A percentile compares a stretch with the other conserved stretches of the same genome.
Evolutionary conservation across 2,329 filamentous ascomycete genomes (phyloP).

Genomic region (Xylariaceae sp.): DNA sequence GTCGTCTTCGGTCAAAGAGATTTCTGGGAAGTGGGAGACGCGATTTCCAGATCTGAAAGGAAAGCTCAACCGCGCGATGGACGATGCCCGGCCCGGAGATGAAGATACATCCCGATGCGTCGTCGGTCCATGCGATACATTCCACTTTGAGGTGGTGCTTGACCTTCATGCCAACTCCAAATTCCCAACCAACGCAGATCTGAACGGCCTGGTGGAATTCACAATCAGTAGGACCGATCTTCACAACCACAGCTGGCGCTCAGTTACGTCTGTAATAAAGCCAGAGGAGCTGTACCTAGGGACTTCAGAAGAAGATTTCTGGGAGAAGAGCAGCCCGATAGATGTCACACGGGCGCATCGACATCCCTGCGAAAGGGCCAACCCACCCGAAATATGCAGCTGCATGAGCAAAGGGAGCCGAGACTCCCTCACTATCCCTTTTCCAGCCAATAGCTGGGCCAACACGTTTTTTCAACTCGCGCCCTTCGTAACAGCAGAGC

Average conservation of each 20-base stretch:
- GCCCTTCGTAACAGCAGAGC: constrained; percentile 41
- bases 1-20: constrained; percentile 51
- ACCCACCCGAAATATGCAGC: constrained; percentile 40
- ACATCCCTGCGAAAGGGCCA: constrained; percentile 43
- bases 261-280: constrained; percentile 54
- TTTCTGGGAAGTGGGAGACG: constrained; percentile 54
- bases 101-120: constrained; percentile 33
- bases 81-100: constrained; percentile 39
- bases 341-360: constrained; percentile 47
- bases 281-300: constrained; percentile 50
- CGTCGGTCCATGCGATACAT: constrained; percentile 48
- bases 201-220: constrained; percentile 58
- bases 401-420: constrained; percentile 44
- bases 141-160: constrained; percentile 60
- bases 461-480: constrained; percentile 55
- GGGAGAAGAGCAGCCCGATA: constrained; percentile 48
- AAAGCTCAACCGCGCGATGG: constrained; percentile 44
- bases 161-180: constrained; percentile 54
- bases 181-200: constrained; percentile 56
- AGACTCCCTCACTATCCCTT: constrained; percentile 52
- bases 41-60: constrained; percentile 55
- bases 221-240: constrained; percentile 51
- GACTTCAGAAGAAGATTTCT: constrained; percentile 38
- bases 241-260: constrained; percentile 57
- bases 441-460: constrained; percentile 56